Conservation (phyloP, 306 rosid species). For the Pterocarpus macrocarpus region DNA sequence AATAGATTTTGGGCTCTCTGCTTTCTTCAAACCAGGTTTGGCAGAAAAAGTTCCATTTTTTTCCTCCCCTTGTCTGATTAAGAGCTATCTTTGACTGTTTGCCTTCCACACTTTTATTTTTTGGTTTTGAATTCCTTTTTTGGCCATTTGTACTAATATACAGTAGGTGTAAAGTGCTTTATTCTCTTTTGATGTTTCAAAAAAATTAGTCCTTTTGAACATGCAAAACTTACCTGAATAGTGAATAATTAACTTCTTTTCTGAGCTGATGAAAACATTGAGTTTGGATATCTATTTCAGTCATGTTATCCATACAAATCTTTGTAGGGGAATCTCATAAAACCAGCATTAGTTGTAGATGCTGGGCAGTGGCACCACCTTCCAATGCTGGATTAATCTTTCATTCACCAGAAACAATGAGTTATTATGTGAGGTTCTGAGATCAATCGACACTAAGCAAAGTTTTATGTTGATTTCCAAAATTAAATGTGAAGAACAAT, state of each 20-base stretch:
- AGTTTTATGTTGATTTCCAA: slow-evolving; percentile 3
- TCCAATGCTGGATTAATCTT: too few relatives aligned
- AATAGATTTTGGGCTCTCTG: slow-evolving; percentile 89
- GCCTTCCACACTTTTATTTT: background rate
- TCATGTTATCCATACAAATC: background rate
- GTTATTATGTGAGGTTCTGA: too few relatives aligned
- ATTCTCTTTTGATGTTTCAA: background rate
- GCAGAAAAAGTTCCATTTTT: background rate
- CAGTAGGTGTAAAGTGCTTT: background rate
- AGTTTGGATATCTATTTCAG: background rate
- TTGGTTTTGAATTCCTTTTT: slow-evolving; percentile 12
- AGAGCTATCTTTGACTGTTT: slow-evolving; percentile 5
- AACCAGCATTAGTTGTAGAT: background rate
- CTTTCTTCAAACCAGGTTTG: slow-evolving; percentile 94
- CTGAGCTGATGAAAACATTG: background rate
- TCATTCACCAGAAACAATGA: too few relatives aligned
- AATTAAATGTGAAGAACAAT: background rate
- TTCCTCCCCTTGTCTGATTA: slow-evolving; percentile 8
- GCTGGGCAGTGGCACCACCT: too few relatives aligned
- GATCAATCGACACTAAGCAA: background rate
- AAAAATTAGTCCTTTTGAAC: background rate
- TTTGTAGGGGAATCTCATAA: background rate
- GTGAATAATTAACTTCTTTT: background rate
- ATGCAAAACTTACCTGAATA: background rate
- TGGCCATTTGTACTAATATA: background rate